A percentile compares a stretch with the other conserved stretches of the same genome.
Evolutionary conservation across 73 alveolate species (phyloP).

Genomic region (Paramecium sexaurelia): DNA sequence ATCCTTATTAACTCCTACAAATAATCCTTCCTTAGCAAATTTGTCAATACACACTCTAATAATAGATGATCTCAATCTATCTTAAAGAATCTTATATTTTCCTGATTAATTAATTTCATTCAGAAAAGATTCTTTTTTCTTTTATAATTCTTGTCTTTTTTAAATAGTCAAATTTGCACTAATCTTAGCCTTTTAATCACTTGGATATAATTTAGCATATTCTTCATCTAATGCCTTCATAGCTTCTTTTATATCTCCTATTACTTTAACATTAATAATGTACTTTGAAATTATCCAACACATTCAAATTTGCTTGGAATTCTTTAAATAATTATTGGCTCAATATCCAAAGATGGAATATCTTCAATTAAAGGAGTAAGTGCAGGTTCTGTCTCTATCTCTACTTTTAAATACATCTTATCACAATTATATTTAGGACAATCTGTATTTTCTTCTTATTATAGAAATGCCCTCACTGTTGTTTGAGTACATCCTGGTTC

Average conservation of each 20-base stretch:
- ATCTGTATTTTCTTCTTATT: slow-evolving; percentile 32
- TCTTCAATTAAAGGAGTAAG: slow-evolving; percentile 83
- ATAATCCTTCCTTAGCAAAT: slow-evolving; percentile 86
- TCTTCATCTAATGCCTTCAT: slow-evolving; percentile 81
- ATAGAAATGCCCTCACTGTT: slow-evolving; percentile 2
- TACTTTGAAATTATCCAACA: slow-evolving; percentile 87
- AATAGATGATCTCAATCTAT: slow-evolving; percentile 92
- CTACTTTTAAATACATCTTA: slow-evolving; percentile 81
- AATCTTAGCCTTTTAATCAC: slow-evolving; percentile 73
- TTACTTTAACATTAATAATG: slow-evolving; percentile 26
- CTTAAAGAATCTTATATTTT: slow-evolving; percentile 92
- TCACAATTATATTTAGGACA: slow-evolving; percentile 54
- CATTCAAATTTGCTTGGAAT: slow-evolving; percentile 80
- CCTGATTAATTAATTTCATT: slow-evolving; percentile 95
- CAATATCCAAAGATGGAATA: slow-evolving; percentile 75
- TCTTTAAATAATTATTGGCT: slow-evolving; percentile 83
- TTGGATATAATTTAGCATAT: slow-evolving; percentile 64
- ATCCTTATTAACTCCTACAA: slow-evolving; percentile 91
- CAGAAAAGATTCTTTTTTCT: slow-evolving; percentile 90
- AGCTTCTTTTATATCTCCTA: slow-evolving; percentile 84
- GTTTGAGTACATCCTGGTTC: slow-evolving; percentile 82
- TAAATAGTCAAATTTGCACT: slow-evolving; percentile 66
- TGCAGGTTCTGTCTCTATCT: slow-evolving; percentile 80
- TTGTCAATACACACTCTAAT: slow-evolving; percentile 95
- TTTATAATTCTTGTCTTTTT: slow-evolving; percentile 81